These are phyloP conservation scores for Hamamelis virginiana DNA, from an alignment of 164 flowering plant genomes.

Conservation along the genomic window DNA sequence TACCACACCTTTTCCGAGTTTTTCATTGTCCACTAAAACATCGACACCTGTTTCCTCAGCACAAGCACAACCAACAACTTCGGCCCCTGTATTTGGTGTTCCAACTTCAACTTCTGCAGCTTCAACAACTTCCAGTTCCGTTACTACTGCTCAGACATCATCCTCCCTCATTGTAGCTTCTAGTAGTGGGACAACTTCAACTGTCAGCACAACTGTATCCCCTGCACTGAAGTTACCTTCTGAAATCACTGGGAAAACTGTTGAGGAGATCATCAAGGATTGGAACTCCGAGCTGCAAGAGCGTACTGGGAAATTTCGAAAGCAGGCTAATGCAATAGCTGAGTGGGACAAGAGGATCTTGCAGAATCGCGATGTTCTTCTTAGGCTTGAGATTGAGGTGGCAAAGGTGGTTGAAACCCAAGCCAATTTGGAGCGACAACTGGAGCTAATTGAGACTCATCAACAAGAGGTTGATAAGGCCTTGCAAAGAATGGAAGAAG, in stretches of 20 bases:
- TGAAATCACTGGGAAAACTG: slow-evolving; percentile 91
- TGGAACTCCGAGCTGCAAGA: slow-evolving; percentile 97
- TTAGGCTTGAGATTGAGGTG: slow-evolving; percentile 94
- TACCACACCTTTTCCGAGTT: slow-evolving; percentile 38
- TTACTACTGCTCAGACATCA: slow-evolving; percentile 49
- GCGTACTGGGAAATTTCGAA: slow-evolving; percentile 85
- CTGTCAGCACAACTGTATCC: slow-evolving; percentile 39
- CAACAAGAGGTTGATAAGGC: slow-evolving; percentile 98
- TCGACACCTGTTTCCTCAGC: slow-evolving; percentile 39
- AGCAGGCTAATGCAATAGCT: slow-evolving; percentile 92
- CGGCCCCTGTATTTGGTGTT: slow-evolving; percentile 45
- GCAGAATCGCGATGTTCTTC: slow-evolving; percentile 87
- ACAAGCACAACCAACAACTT: slow-evolving; percentile 39
- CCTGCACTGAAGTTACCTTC: slow-evolving; percentile 86
- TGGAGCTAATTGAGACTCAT: slow-evolving; percentile 96
- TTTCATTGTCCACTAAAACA: slow-evolving; percentile 38
- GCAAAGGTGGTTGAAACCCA: slow-evolving; percentile 96
- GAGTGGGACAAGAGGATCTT: slow-evolving; percentile 96
- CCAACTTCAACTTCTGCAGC: slow-evolving; percentile 46
- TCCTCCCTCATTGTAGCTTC: slow-evolving; percentile 56
- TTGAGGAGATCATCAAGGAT: slow-evolving; percentile 98
- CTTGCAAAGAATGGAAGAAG: slow-evolving; percentile 88
- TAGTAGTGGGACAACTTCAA: slow-evolving; percentile 64
- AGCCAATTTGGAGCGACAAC: slow-evolving; percentile 69
- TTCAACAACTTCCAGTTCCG: slow-evolving; percentile 38